Conservation (phyloP, 768 basidiomycete species). For the Mycena alexandri region DNA sequence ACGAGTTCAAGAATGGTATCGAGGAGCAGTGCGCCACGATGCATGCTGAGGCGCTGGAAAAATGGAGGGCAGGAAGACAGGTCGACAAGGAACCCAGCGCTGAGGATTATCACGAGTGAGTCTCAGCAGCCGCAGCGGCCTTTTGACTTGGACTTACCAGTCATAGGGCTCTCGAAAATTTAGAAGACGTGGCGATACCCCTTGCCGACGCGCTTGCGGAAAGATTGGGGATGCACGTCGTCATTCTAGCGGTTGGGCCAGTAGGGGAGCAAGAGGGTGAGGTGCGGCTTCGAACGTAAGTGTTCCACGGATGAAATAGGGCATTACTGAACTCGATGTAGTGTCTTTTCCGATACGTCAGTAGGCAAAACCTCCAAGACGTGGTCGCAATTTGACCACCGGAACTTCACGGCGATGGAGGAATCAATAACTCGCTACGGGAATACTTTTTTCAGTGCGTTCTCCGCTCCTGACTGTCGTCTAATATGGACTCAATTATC, state of each 20-base stretch:
- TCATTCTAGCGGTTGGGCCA: conserved; percentile 2
- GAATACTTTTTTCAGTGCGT: conserved; percentile 4
- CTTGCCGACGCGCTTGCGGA: conserved; percentile 6
- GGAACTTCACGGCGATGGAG: conserved; percentile 7
- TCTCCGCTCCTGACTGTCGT: neutral
- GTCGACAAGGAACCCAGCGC: neutral
- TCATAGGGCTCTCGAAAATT: neutral
- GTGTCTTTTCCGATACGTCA: conserved; percentile 11
- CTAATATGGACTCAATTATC: neutral
- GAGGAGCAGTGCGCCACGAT: neutral
- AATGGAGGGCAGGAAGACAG: neutral
- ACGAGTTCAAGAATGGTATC: conserved; percentile 2
- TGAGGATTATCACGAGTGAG: conserved; percentile 27
- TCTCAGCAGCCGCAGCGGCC: neutral
- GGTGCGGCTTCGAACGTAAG: conserved; percentile 8
- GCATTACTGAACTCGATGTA: neutral
- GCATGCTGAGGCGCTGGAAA: conserved; percentile 9
- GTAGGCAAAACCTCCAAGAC: neutral
- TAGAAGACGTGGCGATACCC: conserved; percentile 1
- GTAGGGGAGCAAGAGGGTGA: neutral
- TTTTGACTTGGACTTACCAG: too few species aligned
- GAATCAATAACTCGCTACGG: conserved; percentile 7
- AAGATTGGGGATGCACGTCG: neutral
- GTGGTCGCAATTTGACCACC: conserved; percentile 2
- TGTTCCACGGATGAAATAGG: neutral